These are phyloP conservation scores for Otatea glauca DNA, from an alignment of 176 grass and related monocot species.

Conservation along the genomic window DNA sequence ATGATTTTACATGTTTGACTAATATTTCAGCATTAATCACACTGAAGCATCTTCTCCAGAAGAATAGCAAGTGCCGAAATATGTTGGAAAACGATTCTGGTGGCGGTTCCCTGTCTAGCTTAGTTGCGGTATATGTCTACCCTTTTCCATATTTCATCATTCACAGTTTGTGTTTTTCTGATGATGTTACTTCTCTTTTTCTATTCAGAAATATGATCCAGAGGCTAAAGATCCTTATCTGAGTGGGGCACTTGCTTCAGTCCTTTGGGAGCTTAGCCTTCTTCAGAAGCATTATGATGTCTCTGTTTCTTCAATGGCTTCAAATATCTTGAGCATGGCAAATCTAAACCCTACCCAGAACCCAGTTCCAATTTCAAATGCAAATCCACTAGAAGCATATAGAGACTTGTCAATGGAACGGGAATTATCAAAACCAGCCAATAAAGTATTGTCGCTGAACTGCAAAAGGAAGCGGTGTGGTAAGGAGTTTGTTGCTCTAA, in stretches of 20 bases:
- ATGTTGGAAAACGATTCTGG: constrained; percentile 96
- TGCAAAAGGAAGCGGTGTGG: constrained; percentile 54
- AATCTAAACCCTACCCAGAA: constrained; percentile 73
- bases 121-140: constrained; percentile 67
- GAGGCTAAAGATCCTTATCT: constrained; percentile 88
- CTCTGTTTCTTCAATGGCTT: constrained; percentile 66
- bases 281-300: constrained; percentile 83
- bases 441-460: constrained; percentile 57
- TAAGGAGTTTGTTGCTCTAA: constrained; percentile 58
- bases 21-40: constrained; percentile 74
- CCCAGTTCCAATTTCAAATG: constrained; percentile 65
- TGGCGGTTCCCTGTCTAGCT: constrained; percentile 82
- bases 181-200: neutral
- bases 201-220: constrained; percentile 88
- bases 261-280: constrained; percentile 93
- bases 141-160: constrained; percentile 15
- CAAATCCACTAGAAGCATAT: constrained; percentile 81
- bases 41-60: constrained; percentile 89
- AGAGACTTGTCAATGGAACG: constrained; percentile 57
- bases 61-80: constrained; percentile 86
- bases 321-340: constrained; percentile 76
- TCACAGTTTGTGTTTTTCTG: constrained; percentile 19
- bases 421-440: constrained; percentile 58
- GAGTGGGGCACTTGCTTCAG: constrained; percentile 91
- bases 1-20: constrained; percentile 22